Conservation (phyloP, 1,284 basidiomycete species). For the Flammula alnicola region DNA sequence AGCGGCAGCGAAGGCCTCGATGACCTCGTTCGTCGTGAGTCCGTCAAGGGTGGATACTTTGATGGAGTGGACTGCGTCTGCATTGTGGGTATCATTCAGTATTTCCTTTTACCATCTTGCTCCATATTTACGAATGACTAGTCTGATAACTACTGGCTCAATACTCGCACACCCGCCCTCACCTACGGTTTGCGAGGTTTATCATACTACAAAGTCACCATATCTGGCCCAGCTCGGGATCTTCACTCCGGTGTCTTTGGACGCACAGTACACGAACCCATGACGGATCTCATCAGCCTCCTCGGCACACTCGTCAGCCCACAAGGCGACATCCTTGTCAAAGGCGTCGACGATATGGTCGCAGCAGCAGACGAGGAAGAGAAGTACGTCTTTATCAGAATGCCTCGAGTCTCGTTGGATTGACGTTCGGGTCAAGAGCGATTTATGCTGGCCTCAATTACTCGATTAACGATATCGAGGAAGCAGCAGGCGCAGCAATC, state of each 20-base stretch:
- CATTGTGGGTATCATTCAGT: slow-evolving; percentile 66
- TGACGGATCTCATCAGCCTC: slow-evolving; percentile 79
- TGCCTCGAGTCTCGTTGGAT: neutral
- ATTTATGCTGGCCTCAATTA: slow-evolving; percentile 83
- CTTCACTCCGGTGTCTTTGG: slow-evolving; percentile 94
- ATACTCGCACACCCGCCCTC: slow-evolving; percentile 75
- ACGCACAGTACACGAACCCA: slow-evolving; percentile 87
- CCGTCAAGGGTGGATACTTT: slow-evolving; percentile 79
- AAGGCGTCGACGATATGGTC: slow-evolving; percentile 92
- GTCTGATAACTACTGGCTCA: slow-evolving; percentile 91
- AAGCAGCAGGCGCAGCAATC: slow-evolving; percentile 78
- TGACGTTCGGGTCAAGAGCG: slow-evolving; percentile 39
- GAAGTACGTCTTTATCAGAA: slow-evolving; percentile 43
- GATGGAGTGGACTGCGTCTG: slow-evolving; percentile 93
- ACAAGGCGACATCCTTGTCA: slow-evolving; percentile 86
- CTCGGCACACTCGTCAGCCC: slow-evolving; percentile 90
- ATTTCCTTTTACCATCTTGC: neutral
- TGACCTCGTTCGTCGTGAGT: slow-evolving; percentile 85
- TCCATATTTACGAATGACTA: slow-evolving; percentile 29
- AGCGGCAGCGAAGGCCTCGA: slow-evolving; percentile 93
- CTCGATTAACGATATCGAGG: slow-evolving; percentile 75
- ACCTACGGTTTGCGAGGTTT: slow-evolving; percentile 88
- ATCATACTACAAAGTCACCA: slow-evolving; percentile 85
- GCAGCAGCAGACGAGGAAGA: slow-evolving; percentile 80
- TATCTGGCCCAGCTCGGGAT: slow-evolving; percentile 88